phyloP scores from a whole-genome alignment of 306 rosid species.

The Vigna trinervia region DNA sequence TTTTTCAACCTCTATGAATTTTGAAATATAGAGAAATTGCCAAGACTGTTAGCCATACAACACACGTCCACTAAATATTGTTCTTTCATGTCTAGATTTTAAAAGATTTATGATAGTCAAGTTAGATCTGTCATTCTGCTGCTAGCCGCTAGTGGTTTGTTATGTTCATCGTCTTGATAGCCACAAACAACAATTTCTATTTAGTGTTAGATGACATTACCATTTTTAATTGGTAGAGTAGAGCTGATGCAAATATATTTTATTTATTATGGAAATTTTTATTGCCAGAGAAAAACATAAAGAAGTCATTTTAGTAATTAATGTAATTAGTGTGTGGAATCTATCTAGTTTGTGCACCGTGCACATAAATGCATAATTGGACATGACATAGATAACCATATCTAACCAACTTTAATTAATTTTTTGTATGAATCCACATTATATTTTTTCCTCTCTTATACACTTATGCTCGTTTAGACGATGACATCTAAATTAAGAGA shows the following conservation, averaged over 20 bases:
- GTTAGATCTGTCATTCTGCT: background rate
- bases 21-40: constrained; percentile 11
- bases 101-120: background rate
- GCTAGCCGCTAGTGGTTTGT: background rate
- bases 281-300: background rate
- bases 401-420: no score
- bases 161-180: constrained; percentile 27
- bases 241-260: background rate
- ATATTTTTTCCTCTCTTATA: no score
- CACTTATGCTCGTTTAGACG: no score
- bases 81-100: background rate
- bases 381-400: background rate
- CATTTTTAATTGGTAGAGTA: constrained; percentile 14
- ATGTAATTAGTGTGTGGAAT: background rate
- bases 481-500: background rate
- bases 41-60: background rate
- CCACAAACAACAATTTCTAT: background rate
- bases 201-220: background rate
- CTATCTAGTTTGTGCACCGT: background rate
- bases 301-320: constrained; percentile 1
- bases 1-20: constrained; percentile 9
- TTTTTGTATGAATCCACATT: no score
- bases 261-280: background rate
- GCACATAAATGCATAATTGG: background rate
- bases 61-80: background rate